Conservation (phyloP, 2,329 filamentous ascomycete genomes). For the Claviceps sp. region DNA sequence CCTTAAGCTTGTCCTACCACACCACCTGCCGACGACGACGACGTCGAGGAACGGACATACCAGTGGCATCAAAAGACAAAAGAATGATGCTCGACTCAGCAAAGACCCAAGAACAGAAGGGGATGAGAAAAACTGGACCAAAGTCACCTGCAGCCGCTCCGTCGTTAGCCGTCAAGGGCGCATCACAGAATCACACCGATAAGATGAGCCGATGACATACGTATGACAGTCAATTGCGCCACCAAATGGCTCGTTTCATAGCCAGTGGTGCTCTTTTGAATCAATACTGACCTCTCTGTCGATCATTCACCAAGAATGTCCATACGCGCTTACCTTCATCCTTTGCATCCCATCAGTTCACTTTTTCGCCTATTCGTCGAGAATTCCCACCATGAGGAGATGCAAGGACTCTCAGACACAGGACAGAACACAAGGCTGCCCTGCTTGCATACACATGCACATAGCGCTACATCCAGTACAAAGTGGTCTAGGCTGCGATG, state of each 20-base stretch:
- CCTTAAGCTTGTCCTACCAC: slow-evolving; percentile 1
- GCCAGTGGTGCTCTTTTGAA: not conserved
- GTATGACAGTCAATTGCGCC: not conserved
- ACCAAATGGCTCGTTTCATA: not conserved
- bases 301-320: too few species aligned
- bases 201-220: not conserved
- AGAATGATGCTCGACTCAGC: not conserved
- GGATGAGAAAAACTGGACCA: not conserved
- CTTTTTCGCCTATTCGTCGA: not conserved
- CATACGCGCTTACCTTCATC: not conserved
- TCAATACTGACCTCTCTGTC: not conserved
- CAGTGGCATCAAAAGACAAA: not conserved
- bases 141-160: not conserved
- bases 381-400: not conserved
- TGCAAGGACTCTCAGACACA: not conserved
- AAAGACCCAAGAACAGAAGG: not conserved
- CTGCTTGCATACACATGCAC: not conserved
- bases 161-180: not conserved
- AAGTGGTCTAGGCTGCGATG: not conserved
- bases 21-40: not conserved
- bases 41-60: not conserved
- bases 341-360: not conserved
- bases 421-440: slow-evolving; percentile 1
- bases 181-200: not conserved
- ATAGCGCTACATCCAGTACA: not conserved